Base-by-base conservation (phyloP, 768 basidiomycete genomes). In the Agaricus blazei region DNA sequence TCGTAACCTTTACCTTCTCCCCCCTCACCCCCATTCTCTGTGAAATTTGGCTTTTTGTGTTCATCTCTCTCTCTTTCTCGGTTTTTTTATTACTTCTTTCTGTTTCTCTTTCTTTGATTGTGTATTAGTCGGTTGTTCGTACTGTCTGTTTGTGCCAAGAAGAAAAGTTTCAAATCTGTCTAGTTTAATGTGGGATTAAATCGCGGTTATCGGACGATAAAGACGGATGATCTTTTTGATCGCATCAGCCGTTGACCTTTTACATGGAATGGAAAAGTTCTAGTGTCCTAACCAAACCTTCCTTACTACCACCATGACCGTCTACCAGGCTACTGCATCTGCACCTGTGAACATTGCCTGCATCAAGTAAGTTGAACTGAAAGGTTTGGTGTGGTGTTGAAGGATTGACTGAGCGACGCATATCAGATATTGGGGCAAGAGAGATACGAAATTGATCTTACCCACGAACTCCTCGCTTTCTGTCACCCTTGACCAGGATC, bases 391-490 rank as follows among this genome's bases (percentile, higher is more conserved):
- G 2, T 11, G 11, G 34, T 19, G 19, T 34, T 8, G 34, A 3
- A 8, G 11, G 34, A 34, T 11, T 34, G 34, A 34, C 7, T 34
- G 3, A 34, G 8, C 11, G 34, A 34, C 34, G 34, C 34, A 34
- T 34, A 34, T 34, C 34, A 95, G 90, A 69, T 98, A 98, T 79
- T 99, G 97, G 97, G 97, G 97, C 60, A 99, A 99, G 72, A 90
- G 97, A 58, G 90, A 98, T 72, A 95, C 93, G 3, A 82, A 86
- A 63, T 84, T 98, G 60, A 98, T 98, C 68, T 77, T 99, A 55
- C 97, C 97, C 43, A 98, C 94, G 60, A 99, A 99, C 73, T 93
- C 93, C 0, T 98, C 96, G 9, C 83, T 99, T n/a, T 98, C 95
- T 6, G 91, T 98, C 47, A 98, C 97, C 2, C 87, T 99, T 59